Evolutionary conservation across 306 rosid species (phyloP), one percentile per base, ranked within the genome.

Genomic region (Alnus rubra): DNA sequence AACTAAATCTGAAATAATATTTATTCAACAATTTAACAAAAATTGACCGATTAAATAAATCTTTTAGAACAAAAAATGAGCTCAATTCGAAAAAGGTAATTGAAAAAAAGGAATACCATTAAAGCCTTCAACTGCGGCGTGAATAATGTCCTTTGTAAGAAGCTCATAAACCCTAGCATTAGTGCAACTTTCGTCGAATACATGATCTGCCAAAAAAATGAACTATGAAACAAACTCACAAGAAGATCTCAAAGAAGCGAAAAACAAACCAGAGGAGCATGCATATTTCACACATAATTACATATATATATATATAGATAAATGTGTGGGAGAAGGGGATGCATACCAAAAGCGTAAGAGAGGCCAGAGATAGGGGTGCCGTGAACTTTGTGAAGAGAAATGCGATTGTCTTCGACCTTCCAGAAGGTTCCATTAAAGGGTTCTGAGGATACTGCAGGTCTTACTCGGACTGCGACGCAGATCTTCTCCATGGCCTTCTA

Each of bases 91-190:
- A 39, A 47, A 67, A 64, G 4, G 45, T 35, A 64, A 35, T 28
- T 51, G 63, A 55, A n/a, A 4, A 73, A 28, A n/a, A 56, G 62
- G 11, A 67, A 67, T 86, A 92, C 99, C 98, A 28, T 95, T 91
- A 81, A 95, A 93, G 69, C 99, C 99, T 77, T 91, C 92, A 31
- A 93, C 92, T 1, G 94, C 98, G 45, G 98, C 98, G n/a, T 75
- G 89, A 72, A 91, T 93, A 74, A 95, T 81, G 68, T 95, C 99
- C 88, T 85, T 91, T 35, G 93, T 90, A 52, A 95, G 98, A 74
- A 89, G 90, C 53, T 91, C 88, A 49, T 93, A 93, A 64, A 95
- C 96, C 74, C 82, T 88, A 2, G 91, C 84, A 80, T 93, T 95
- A 9, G 87, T 75, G 65, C 96, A 85, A 58, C 81, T 79, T 82